Base-by-base conservation (phyloP, 116 monocot species). In the Papilionanthe hybrid region DNA sequence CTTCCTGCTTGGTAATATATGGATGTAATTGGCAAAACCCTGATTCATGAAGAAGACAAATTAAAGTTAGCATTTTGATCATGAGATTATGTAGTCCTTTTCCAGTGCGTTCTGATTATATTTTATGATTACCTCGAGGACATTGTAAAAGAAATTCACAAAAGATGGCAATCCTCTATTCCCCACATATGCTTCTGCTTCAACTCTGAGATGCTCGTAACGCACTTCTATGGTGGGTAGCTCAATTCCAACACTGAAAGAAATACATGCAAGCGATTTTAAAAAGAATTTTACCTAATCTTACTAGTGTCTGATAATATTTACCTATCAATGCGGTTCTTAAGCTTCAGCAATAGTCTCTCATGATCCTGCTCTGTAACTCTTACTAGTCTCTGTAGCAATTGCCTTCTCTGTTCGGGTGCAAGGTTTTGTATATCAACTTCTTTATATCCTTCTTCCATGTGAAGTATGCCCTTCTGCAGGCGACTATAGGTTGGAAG, bases 401-500 rank as follows among this genome's bases (percentile, higher is more conserved):
- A 45, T 9, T 60, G 77, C 82, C 79, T 85, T 75, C 81, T 85
- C 45, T 89, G 86, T 11, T 83, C 81, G 9, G 47, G 11, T 45
- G 83, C 79, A n/a, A 91, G 86, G 28, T n/a, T 74, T n/a, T 85
- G 4, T 15, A 91, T 68, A 50, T 89, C 81, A 0, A 91, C 77
- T 45, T 91, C 89, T 41, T 58, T 75, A 13, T 56, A 76, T 23
- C 82, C 89, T 13, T 77, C 78, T 0, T 76, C 49, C 4, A 66
- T 72, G 0, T 67, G 49, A 12, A 93, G 83, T 17, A 93, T 81
- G 18, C 92, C 96, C 50, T 75, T 92, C 75, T 87, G 75, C 75
- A 94, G 65, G 1, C 96, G 77, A 50, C 81, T 77, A 63, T 94
- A 92, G 19, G 94, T 93, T 0, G 94, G 93, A 13, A 97, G 87